A percentile compares a stretch with the other conserved stretches of the same genome.
Conservation (phyloP, 1,284 basidiomycete species). For the Jaminaea rosea region DNA sequence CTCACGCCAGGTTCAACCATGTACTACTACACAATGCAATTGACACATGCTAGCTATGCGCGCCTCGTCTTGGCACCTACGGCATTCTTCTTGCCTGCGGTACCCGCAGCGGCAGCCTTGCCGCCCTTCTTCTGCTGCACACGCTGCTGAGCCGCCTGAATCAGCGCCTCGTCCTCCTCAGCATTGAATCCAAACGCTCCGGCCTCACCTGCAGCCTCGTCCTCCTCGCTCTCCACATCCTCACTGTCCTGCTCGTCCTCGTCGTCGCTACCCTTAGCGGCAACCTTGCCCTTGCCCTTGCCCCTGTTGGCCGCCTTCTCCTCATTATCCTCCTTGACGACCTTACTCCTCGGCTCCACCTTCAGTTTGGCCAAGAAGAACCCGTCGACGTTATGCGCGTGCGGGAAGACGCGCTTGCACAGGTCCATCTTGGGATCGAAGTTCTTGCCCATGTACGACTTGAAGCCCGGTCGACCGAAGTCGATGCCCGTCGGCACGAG, state of each 20-base stretch:
- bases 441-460: slow-evolving; percentile 73
- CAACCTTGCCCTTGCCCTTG: neutral
- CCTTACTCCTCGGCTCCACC: slow-evolving; percentile 51
- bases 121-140: slow-evolving; percentile 3
- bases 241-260: neutral
- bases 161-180: slow-evolving; percentile 8
- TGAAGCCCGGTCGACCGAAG: slow-evolving; percentile 88
- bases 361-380: slow-evolving; percentile 99
- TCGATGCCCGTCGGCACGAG: slow-evolving; percentile 86
- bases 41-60: too few relatives aligned
- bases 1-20: too few relatives aligned
- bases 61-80: too few relatives aligned
- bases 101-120: neutral
- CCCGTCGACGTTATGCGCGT: slow-evolving; percentile 69
- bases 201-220: slow-evolving; percentile 1
- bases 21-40: too few relatives aligned
- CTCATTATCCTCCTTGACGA: slow-evolving; percentile 5
- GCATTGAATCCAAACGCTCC: slow-evolving; percentile 2
- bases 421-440: slow-evolving; percentile 67
- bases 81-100: too few relatives aligned
- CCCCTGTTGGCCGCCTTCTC: neutral
- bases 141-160: slow-evolving; percentile 1
- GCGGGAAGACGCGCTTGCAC: slow-evolving; percentile 38
- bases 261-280: neutral
- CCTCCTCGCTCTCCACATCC: slow-evolving; percentile 1